Percentiles rank a stretch among this genome's conserved stretches.
Evolutionary conservation across 257 asterid species (phyloP).

Genomic region (Solanum chiquidenum): DNA sequence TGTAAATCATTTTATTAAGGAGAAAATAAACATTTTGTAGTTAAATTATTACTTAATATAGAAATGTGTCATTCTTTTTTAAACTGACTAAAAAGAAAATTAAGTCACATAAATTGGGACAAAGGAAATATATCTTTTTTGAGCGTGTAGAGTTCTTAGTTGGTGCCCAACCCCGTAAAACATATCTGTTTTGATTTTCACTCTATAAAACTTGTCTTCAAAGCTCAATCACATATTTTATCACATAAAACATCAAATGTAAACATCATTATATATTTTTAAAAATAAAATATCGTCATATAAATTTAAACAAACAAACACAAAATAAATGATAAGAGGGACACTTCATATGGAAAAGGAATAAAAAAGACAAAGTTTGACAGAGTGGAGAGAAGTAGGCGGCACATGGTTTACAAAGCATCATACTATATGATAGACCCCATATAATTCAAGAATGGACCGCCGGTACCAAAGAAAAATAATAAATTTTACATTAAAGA

Average conservation of each 20-base stretch:
- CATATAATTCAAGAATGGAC: neutral
- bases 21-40: no score
- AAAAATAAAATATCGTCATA: neutral
- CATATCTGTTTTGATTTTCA: neutral
- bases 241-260: neutral
- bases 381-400: neutral
- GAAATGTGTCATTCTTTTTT: no score
- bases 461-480: neutral
- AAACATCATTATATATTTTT: no score
- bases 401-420: constrained; percentile 1
- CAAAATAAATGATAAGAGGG: neutral
- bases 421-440: neutral
- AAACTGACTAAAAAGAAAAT: no score
- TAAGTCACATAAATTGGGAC: no score
- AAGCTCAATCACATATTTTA: neutral
- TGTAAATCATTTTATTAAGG: no score
- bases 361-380: neutral
- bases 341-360: neutral
- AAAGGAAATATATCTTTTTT: neutral
- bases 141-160: neutral
- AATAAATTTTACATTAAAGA: neutral
- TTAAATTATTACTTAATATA: no score
- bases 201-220: neutral
- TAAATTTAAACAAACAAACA: neutral
- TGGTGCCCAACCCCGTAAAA: neutral